phyloP scores from a whole-genome alignment of 2,329 filamentous ascomycete genomes.

The Arthrinium puccinioides region DNA sequence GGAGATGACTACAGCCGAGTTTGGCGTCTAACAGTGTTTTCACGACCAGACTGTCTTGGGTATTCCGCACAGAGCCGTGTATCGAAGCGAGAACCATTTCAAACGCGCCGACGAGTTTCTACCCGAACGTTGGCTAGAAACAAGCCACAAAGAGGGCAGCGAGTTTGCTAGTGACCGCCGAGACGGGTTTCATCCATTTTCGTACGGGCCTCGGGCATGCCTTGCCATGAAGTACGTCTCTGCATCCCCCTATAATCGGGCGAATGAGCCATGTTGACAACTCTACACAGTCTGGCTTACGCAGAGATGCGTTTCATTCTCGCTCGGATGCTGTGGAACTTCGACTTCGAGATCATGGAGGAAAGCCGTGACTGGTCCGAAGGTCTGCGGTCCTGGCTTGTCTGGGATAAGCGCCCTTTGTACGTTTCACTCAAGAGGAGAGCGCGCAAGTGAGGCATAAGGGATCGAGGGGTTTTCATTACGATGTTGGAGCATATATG shows the following conservation, averaged over 20 bases:
- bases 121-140: background rate
- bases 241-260: too few species aligned
- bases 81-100: slow-evolving; percentile 11
- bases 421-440: too few species aligned
- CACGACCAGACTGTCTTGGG: slow-evolving; percentile 13
- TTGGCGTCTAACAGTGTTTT: too few species aligned
- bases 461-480: too few species aligned
- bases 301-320: slow-evolving; percentile 31
- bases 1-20: too few species aligned
- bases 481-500: too few species aligned
- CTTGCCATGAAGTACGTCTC: background rate
- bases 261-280: too few species aligned
- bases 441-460: too few species aligned
- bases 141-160: background rate
- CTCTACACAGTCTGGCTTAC: slow-evolving; percentile 22
- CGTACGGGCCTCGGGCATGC: background rate
- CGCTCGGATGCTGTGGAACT: slow-evolving; percentile 26
- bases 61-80: slow-evolving; percentile 19
- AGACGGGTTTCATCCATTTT: slow-evolving; percentile 1
- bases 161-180: background rate
- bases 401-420: too few species aligned
- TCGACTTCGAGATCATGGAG: too few species aligned
- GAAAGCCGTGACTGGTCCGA: too few species aligned
- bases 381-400: too few species aligned
- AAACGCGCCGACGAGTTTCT: background rate